phyloP scores from a whole-genome alignment of 2,329 filamentous ascomycete species.

The Sarocladiaceae sp. region DNA sequence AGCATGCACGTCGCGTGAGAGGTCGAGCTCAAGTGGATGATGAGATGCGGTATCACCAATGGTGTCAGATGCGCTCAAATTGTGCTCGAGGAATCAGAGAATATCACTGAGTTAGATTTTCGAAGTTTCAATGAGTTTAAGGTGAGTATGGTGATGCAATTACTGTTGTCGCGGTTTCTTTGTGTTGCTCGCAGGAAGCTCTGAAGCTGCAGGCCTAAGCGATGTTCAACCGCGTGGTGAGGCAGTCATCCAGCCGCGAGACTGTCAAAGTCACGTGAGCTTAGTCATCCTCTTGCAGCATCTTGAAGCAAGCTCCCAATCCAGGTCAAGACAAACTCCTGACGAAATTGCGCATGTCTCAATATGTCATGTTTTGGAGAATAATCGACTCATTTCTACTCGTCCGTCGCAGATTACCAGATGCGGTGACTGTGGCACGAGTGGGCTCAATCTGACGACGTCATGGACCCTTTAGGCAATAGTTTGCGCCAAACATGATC shows the following conservation, averaged over 20 bases:
- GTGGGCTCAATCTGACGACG: background rate
- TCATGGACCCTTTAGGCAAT: background rate
- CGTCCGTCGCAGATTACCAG: too few relatives aligned
- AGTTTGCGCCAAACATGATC: too few relatives aligned
- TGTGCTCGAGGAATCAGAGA: too few relatives aligned
- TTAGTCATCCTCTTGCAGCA: background rate
- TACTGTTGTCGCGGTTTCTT: background rate
- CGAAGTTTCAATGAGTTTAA: background rate
- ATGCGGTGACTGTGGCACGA: background rate
- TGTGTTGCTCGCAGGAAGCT: background rate
- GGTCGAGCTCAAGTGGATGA: background rate
- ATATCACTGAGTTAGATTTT: too few relatives aligned
- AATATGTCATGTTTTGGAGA: too few relatives aligned
- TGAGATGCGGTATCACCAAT: background rate
- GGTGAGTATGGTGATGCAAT: background rate
- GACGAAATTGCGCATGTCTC: too few relatives aligned
- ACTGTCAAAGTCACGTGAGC: background rate
- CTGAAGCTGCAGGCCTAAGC: background rate
- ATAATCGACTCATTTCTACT: too few relatives aligned
- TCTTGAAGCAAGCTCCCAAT: too few relatives aligned
- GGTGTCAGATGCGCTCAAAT: too few relatives aligned
- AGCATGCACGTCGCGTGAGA: conserved; percentile 18
- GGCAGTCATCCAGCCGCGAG: background rate
- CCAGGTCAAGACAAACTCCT: too few relatives aligned
- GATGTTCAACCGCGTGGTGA: background rate